A percentile compares a stretch with the other conserved stretches of the same genome.
Evolutionary conservation across 2,329 filamentous ascomycete species (phyloP).

Genomic region (Cryoendolithus antarcticus): DNA sequence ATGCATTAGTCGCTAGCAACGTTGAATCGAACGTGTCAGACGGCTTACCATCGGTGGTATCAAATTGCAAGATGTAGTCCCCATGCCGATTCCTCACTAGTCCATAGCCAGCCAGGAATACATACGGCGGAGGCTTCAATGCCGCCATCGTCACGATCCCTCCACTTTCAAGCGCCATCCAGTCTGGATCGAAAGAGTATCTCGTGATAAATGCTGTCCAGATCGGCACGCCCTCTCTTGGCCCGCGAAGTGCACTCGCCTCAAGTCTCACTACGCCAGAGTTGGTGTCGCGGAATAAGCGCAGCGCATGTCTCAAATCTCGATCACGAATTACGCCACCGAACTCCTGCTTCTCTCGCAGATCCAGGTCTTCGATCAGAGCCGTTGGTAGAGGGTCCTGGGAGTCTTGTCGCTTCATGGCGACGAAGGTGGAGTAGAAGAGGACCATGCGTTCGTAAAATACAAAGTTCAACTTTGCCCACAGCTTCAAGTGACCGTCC

Average conservation of each 20-base stretch:
- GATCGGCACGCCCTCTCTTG: conserved; percentile 42
- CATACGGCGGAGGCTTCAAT: conserved; percentile 38
- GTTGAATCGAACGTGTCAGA: not conserved
- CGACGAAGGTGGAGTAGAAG: conserved; percentile 45
- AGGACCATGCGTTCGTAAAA: conserved; percentile 47
- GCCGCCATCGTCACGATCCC: conserved; percentile 29
- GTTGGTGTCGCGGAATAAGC: conserved; percentile 36
- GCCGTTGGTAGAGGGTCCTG: conserved; percentile 17
- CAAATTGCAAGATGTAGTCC: conserved; percentile 18
- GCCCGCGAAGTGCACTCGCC: conserved; percentile 41
- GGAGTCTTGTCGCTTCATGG: conserved; percentile 45
- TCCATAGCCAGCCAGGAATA: conserved; percentile 41
- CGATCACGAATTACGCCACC: conserved; percentile 42
- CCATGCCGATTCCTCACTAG: conserved; percentile 19
- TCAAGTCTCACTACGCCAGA: conserved; percentile 44
- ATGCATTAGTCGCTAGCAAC: not conserved
- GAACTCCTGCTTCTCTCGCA: conserved; percentile 35
- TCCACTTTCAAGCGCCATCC: conserved; percentile 32
- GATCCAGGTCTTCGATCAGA: conserved; percentile 3
- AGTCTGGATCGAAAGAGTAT: conserved; percentile 33
- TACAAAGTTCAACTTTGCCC: conserved; percentile 43
- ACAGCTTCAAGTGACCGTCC: conserved; percentile 31
- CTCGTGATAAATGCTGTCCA: conserved; percentile 48
- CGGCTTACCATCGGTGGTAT: conserved; percentile 12
- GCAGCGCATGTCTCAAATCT: conserved; percentile 40